Evolutionary conservation across 139 green algal genomes (phyloP).

Genomic region (Micractinium sp.): DNA sequence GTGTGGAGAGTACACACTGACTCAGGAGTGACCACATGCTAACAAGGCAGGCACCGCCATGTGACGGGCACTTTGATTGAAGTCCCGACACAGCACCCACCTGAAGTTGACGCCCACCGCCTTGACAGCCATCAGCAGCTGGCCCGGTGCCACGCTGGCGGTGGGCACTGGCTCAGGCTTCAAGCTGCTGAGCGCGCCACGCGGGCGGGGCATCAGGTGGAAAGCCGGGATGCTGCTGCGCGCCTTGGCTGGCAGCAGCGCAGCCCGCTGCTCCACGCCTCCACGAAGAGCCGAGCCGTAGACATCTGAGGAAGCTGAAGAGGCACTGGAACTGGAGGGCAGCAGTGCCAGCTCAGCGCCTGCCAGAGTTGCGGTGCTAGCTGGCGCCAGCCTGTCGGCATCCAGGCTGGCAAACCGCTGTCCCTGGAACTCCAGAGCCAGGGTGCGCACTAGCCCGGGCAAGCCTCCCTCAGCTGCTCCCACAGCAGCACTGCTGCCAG

Average conservation of each 20-base stretch:
- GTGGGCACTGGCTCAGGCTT: conserved; percentile 31
- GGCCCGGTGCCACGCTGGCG: conserved; percentile 5
- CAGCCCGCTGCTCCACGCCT: conserved; percentile 1
- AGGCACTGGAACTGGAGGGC: not conserved
- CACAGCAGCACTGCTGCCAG: no score
- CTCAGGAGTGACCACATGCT: not conserved
- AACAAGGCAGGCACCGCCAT: not conserved
- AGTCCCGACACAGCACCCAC: not conserved
- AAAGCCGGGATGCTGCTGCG: conserved; percentile 17
- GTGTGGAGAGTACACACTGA: not conserved
- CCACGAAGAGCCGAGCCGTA: conserved; percentile 5
- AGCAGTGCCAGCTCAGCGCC: not conserved
- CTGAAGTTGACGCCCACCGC: conserved; percentile 91
- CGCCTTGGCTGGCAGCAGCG: conserved; percentile 10
- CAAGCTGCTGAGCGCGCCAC: conserved; percentile 52
- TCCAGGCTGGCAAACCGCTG: conserved; percentile 25
- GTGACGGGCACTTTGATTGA: not conserved
- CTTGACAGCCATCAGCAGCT: conserved; percentile 63
- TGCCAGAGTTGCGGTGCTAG: no score
- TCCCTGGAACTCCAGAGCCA: conserved; percentile 22
- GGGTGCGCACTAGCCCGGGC: conserved; percentile 26
- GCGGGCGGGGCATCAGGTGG: conserved; percentile 54
- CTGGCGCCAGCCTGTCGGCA: conserved; percentile 1
- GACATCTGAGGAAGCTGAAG: not conserved
- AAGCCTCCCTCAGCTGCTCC: conserved; percentile 3